Percentiles rank a stretch among this genome's conserved stretches.
These are phyloP conservation scores for Salvia miltiorrhiza DNA, from an alignment of 257 asterid species.

Conservation along the genomic window DNA sequence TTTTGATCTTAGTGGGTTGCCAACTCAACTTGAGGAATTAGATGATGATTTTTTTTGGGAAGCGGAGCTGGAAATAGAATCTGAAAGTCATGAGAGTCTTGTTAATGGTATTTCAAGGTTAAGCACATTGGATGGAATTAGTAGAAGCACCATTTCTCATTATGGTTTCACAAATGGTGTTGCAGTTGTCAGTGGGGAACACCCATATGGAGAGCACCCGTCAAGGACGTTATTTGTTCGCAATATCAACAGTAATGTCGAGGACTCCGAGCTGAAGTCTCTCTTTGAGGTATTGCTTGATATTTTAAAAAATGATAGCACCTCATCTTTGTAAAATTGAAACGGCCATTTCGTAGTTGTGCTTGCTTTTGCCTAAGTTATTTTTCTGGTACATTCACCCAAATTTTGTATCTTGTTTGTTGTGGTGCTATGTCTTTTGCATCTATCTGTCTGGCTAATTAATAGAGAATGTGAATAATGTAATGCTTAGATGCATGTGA, in stretches of 20 bases:
- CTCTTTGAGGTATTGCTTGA: constrained; percentile 60
- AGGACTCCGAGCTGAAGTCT: constrained; percentile 60
- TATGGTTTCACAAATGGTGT: constrained; percentile 52
- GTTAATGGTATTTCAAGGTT: constrained; percentile 55
- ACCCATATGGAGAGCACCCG: constrained; percentile 79
- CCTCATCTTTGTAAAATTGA: constrained; percentile 1
- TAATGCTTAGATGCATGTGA: too few species aligned
- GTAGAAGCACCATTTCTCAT: constrained; percentile 46
- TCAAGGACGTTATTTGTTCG: too few species aligned
- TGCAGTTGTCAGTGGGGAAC: constrained; percentile 59
- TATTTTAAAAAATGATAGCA: not conserved
- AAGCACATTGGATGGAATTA: constrained; percentile 56
- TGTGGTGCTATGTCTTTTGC: too few species aligned
- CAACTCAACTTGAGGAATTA: constrained; percentile 88
- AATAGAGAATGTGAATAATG: too few species aligned
- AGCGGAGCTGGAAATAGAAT: constrained; percentile 88
- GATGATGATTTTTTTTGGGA: constrained; percentile 91
- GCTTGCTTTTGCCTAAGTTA: too few species aligned
- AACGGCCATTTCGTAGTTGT: not conserved
- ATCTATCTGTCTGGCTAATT: too few species aligned
- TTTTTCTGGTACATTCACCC: too few species aligned
- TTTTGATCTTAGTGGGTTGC: constrained; percentile 83
- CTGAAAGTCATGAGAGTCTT: constrained; percentile 53
- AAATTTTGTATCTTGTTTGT: too few species aligned
- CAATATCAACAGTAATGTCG: constrained; percentile 72